phyloP scores from a whole-genome alignment of 2,329 filamentous ascomycete genomes.

The Aphanoascus verrucosus region DNA sequence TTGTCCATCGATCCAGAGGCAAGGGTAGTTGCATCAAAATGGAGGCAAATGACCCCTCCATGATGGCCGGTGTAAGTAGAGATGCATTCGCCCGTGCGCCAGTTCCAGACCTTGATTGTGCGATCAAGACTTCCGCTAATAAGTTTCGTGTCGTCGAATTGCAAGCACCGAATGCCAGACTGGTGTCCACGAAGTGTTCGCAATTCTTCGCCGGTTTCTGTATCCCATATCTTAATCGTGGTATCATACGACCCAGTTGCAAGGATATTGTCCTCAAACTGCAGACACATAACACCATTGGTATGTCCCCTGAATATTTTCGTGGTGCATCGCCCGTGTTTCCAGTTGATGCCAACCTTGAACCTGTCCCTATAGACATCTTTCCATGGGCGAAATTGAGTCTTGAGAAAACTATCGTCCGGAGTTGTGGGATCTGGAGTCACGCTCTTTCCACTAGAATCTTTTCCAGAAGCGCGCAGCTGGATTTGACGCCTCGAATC shows the following conservation, averaged over 20 bases:
- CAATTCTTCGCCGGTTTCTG: constrained; percentile 74
- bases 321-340: constrained; percentile 77
- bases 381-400: constrained; percentile 67
- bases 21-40: constrained; percentile 74
- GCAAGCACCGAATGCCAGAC: constrained; percentile 72
- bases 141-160: constrained; percentile 85
- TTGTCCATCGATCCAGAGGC: constrained; percentile 84
- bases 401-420: constrained; percentile 40
- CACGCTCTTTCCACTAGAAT: not conserved
- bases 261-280: constrained; percentile 79
- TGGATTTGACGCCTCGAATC: constrained; percentile 81
- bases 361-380: constrained; percentile 92
- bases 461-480: constrained; percentile 36
- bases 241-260: constrained; percentile 92
- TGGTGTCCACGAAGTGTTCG: constrained; percentile 77
- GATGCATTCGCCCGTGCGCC: constrained; percentile 79
- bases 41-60: constrained; percentile 72
- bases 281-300: constrained; percentile 72
- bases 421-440: not conserved
- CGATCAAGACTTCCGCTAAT: constrained; percentile 83
- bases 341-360: constrained; percentile 96
- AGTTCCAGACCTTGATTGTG: constrained; percentile 91
- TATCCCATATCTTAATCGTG: constrained; percentile 93
- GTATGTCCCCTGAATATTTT: constrained; percentile 76
- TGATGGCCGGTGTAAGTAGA: constrained; percentile 69